A percentile compares a stretch with the other conserved stretches of the same genome.
phyloP scores from a whole-genome alignment of 495 filamentous ascomycete species.

The Talaromyces wortmannii region DNA sequence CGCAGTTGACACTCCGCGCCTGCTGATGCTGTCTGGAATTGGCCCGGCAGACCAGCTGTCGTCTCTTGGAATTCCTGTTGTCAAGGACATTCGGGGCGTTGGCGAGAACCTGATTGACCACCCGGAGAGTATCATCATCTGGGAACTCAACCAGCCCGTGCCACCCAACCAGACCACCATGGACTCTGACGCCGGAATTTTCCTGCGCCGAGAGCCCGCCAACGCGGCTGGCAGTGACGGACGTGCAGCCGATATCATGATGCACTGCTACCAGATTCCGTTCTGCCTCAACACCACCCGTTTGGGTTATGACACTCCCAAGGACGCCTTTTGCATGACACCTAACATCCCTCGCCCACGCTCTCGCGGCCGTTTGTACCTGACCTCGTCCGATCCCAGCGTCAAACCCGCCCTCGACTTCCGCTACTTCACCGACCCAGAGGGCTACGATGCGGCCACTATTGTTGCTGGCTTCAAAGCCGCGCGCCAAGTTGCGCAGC shows the following conservation, averaged over 20 bases:
- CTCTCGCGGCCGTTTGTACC: slow-evolving; percentile 65
- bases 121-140: slow-evolving; percentile 73
- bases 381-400: slow-evolving; percentile 61
- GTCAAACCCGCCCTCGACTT: slow-evolving; percentile 81
- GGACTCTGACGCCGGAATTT: slow-evolving; percentile 80
- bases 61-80: slow-evolving; percentile 57
- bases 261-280: slow-evolving; percentile 89
- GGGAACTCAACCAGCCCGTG: slow-evolving; percentile 73
- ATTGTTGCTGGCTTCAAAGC: slow-evolving; percentile 71
- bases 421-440: slow-evolving; percentile 80
- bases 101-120: slow-evolving; percentile 78
- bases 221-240: slow-evolving; percentile 61
- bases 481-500: slow-evolving; percentile 61
- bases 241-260: slow-evolving; percentile 73
- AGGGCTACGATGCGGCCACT: slow-evolving; percentile 76
- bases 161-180: slow-evolving; percentile 73
- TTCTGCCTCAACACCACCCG: slow-evolving; percentile 66
- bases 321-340: slow-evolving; percentile 86
- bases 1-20: slow-evolving; percentile 66
- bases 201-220: slow-evolving; percentile 62
- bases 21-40: slow-evolving; percentile 72
- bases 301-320: slow-evolving; percentile 66
- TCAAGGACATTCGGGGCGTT: slow-evolving; percentile 68
- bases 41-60: slow-evolving; percentile 61
- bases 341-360: slow-evolving; percentile 80